Base-by-base conservation (phyloP, 1,284 basidiomycete species). In the Mycena sp. region DNA sequence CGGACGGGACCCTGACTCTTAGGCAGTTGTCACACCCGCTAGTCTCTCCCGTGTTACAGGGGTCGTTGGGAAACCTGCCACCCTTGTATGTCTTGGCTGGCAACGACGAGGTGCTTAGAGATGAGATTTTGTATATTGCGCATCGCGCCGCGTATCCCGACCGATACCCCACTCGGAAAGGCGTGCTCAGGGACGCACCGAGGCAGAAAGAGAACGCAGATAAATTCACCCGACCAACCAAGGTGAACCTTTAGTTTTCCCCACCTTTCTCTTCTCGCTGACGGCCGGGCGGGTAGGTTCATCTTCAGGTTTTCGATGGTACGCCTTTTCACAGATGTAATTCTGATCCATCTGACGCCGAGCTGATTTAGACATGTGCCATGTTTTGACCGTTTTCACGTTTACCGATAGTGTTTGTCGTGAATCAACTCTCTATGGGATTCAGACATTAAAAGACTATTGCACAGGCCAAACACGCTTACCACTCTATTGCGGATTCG, bases 101-200 rank as follows among this genome's bases (percentile, higher is more conserved):
- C 0, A 85, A 95, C 70, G 86, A 87, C 12, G 94, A 96, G 74
- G 88, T 94, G 0, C 76, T 96, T 35, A 78, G 91, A 11, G 94
- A 96, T 73, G 93, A 96, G 77, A 90, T 93, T 59, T 81, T 95
- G 29, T 94, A 91, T 71, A 67, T 89, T 26, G 93, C 94, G 0
- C 94, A 96, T 76, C 90, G 92, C 64, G 93, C 94, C 1, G 93
- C 94, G 0, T 80, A 91, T 71, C 94, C 94, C 0, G 81, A 84
- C 0, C 74, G 85, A 32, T 93, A 89, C 70, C 93, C 92, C 0
- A 77, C 88, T 0, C 79, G 89, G 32, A 79, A 83, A 10, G 88
- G 89, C 29, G 80, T 89, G 0, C 74, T 87, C 7, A 73, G 76
- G 30, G 80, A 82, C 23, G 79, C 78, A 5, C 69, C 68, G 21